Conservation (phyloP, 164 flowering plant species). For the Annona cherimola region DNA sequence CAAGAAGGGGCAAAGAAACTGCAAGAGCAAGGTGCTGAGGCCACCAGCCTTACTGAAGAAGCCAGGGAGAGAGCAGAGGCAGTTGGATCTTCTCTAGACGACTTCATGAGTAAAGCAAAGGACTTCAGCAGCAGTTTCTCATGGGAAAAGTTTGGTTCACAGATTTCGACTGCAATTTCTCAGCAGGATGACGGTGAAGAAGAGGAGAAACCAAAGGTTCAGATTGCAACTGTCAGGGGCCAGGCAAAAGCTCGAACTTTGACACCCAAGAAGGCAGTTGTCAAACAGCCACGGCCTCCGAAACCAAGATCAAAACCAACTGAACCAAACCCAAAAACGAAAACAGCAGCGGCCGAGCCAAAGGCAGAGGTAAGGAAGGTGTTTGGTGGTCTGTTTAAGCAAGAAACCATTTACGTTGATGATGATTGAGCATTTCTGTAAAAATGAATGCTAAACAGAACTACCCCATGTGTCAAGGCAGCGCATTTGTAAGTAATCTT, state of each 20-base stretch:
- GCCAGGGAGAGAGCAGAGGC: constrained; percentile 61
- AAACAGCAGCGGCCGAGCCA: constrained; percentile 20
- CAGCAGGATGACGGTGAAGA: constrained; percentile 32
- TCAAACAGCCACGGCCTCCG: constrained; percentile 24
- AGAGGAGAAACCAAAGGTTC: constrained; percentile 38
- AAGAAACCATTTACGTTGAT: constrained; percentile 87
- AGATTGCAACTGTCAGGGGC: constrained; percentile 86
- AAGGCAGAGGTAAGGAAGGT: constrained; percentile 62
- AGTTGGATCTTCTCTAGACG: constrained; percentile 56
- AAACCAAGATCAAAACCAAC: constrained; percentile 17
- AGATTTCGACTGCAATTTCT: constrained; percentile 37
- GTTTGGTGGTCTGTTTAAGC: constrained; percentile 87
- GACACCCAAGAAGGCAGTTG: constrained; percentile 55
- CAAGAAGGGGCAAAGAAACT: constrained; percentile 56
- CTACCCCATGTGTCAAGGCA: neutral
- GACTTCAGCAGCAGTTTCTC: constrained; percentile 47
- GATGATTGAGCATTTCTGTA: constrained; percentile 45
- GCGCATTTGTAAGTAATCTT: neutral
- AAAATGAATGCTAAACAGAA: neutral
- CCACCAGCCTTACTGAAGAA: constrained; percentile 49
- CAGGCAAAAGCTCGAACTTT: constrained; percentile 69
- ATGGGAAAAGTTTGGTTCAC: constrained; percentile 61
- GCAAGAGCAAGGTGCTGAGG: constrained; percentile 42
- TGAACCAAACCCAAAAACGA: constrained; percentile 31
- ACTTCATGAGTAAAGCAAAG: constrained; percentile 52